Conservation (phyloP, 805 yeast genomes). For the Nakazawaea wickerhamii region DNA sequence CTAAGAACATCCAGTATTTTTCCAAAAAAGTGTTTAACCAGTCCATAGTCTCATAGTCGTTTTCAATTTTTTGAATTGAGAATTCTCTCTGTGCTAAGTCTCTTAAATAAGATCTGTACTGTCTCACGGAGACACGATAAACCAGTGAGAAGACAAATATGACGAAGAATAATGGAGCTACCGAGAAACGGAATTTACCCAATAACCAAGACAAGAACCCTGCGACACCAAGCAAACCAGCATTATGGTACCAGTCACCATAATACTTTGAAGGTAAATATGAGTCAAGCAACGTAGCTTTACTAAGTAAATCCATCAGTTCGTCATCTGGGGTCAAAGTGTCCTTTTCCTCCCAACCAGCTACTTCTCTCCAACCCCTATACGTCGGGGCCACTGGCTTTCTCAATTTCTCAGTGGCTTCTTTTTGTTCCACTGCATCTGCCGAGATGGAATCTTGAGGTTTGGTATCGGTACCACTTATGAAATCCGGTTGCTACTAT, state of each 20-base stretch:
- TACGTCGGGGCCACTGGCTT: slow-evolving; percentile 58
- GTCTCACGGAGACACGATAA: slow-evolving; percentile 80
- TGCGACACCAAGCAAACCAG: slow-evolving; percentile 62
- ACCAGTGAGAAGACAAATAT: slow-evolving; percentile 56
- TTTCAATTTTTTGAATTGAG: slow-evolving; percentile 73
- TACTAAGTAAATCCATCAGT: slow-evolving; percentile 60
- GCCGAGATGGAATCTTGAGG: slow-evolving; percentile 6
- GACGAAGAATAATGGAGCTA: slow-evolving; percentile 78
- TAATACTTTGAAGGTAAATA: slow-evolving; percentile 69
- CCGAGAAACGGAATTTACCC: slow-evolving; percentile 71
- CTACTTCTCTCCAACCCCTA: slow-evolving; percentile 93
- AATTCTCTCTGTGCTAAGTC: slow-evolving; percentile 83
- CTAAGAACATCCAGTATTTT: slow-evolving; percentile 88
- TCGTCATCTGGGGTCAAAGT: slow-evolving; percentile 63
- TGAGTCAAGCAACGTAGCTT: slow-evolving; percentile 69
- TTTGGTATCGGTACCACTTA: slow-evolving; percentile 2
- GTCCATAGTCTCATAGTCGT: slow-evolving; percentile 90
- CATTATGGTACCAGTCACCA: slow-evolving; percentile 96
- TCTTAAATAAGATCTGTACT: slow-evolving; percentile 68
- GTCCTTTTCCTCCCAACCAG: slow-evolving; percentile 76
- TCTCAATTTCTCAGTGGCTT: slow-evolving; percentile 26
- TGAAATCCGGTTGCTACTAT: slow-evolving; percentile 11
- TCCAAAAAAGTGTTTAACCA: slow-evolving; percentile 89
- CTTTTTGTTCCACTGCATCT: slow-evolving; percentile 9
- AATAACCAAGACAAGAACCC: slow-evolving; percentile 70